phyloP scores from a whole-genome alignment of 2,329 filamentous ascomycete species.

The Knufia fluminis region DNA sequence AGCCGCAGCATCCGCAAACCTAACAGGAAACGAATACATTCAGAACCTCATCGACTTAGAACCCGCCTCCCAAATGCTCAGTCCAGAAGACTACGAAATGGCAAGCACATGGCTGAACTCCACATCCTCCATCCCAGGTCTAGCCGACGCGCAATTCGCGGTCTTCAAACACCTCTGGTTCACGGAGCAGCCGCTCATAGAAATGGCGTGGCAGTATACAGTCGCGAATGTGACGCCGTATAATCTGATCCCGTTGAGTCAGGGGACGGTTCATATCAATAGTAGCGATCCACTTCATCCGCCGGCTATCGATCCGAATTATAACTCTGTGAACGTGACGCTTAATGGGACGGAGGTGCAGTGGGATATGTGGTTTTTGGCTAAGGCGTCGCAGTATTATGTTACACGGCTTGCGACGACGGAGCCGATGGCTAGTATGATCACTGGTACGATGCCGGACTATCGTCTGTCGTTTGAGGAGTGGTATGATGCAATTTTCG shows the following conservation, averaged over 20 bases:
- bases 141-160: background rate
- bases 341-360: background rate
- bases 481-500: background rate
- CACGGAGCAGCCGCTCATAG: background rate
- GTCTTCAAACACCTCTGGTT: constrained; percentile 1
- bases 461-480: background rate
- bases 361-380: constrained; percentile 1
- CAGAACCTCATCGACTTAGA: constrained; percentile 2
- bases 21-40: background rate
- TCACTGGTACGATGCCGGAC: constrained; percentile 11
- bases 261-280: constrained; percentile 34
- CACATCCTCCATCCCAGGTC: background rate
- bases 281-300: constrained; percentile 27
- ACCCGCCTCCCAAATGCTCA: background rate
- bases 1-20: background rate
- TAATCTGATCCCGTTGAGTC: constrained; percentile 28
- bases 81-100: background rate
- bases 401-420: background rate
- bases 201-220: background rate
- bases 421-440: constrained; percentile 17
- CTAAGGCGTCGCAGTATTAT: background rate
- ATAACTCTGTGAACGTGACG: background rate
- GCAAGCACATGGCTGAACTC: background rate
- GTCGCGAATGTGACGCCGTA: background rate
- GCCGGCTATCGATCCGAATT: constrained; percentile 36